These are phyloP conservation scores for Zygoascus ofunaensis DNA, from an alignment of 805 yeast species.

Conservation along the genomic window DNA sequence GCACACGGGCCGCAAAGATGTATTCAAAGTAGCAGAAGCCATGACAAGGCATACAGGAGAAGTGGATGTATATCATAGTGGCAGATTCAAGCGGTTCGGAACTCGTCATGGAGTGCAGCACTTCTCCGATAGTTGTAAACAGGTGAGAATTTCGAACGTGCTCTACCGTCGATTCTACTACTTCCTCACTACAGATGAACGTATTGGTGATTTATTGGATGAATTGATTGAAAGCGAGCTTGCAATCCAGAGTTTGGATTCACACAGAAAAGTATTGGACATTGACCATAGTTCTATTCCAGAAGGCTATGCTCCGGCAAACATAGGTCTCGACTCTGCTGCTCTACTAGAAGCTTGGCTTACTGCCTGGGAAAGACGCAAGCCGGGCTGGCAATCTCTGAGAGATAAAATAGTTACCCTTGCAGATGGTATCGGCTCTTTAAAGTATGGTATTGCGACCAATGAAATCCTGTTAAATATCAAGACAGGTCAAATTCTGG, in stretches of 20 bases:
- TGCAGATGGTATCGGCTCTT: not conserved
- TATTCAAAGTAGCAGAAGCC: slow-evolving; percentile 5
- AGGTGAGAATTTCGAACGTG: slow-evolving; percentile 6
- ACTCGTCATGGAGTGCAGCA: slow-evolving; percentile 9
- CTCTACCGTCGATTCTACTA: slow-evolving; percentile 5
- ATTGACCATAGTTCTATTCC: slow-evolving; percentile 5
- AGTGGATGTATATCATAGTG: slow-evolving; percentile 6
- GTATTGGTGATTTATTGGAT: slow-evolving; percentile 6
- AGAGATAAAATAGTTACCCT: not conserved
- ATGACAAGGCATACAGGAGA: slow-evolving; percentile 7
- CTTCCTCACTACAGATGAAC: slow-evolving; percentile 5
- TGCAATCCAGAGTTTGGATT: slow-evolving; percentile 3
- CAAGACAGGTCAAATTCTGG: slow-evolving; percentile 3
- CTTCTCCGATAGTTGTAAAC: slow-evolving; percentile 7
- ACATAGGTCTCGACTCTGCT: slow-evolving; percentile 6
- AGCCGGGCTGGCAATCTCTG: slow-evolving; percentile 1
- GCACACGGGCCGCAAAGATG: slow-evolving; percentile 4
- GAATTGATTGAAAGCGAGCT: slow-evolving; percentile 4
- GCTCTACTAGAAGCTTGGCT: slow-evolving; percentile 6
- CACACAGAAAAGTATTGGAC: slow-evolving; percentile 5
- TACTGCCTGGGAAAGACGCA: slow-evolving; percentile 6
- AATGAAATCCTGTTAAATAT: slow-evolving; percentile 4
- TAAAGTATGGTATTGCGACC: slow-evolving; percentile 4
- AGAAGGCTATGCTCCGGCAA: slow-evolving; percentile 4
- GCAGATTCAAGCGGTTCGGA: slow-evolving; percentile 6